Base-by-base conservation (phyloP, 768 basidiomycete genomes). In the Scleroderma citrinum region DNA sequence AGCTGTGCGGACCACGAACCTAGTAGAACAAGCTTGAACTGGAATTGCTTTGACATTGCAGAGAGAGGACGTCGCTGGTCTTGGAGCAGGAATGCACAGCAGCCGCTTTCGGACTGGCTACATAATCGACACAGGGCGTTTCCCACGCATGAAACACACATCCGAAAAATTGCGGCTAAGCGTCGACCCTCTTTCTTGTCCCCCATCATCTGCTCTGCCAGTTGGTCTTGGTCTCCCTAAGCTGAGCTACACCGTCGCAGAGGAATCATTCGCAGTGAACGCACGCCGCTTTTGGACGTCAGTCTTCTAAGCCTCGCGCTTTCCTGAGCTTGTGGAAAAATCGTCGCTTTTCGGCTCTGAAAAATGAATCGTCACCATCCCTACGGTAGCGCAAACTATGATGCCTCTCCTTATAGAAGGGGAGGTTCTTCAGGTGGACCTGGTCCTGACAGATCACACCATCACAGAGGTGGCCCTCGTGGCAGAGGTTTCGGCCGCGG, bases 11-110 rank as follows among this genome's bases (percentile, higher is more conserved):
- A 30, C 17, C 13, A 72, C 79, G 55, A 53, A 90, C 96, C 96
- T 54, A 97, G 81, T 40, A 97, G 81, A 55, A 97, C 95, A 57
- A 98, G 87, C 69, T 97, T 97, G 76, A 95, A 96, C 70, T 92
- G 90, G 58, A 78, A 88, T 71, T 92, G 90, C 68, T 88, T 89
- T 52, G 91, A 90, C 91, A 93, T 94, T 70, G 70, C 70, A 57
- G 66, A 64, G 55, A 53, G 56, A 58, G 55, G 53, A 58, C 55
- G 55, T 51, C 32, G 53, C 47, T 29, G 44, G 53, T 61, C 56
- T 64, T 46, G 42, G 32, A 36, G 43, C 30, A 44, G 42, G 26
- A 40, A 53, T 58, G 59, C 56, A 48, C 56, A 56, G 59, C 47
- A 30, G 36, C 44, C 46, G 29, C 42, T 31, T 53, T 45, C 30